A percentile compares a stretch with the other conserved stretches of the same genome.
Conservation (phyloP, 352 stramenopile genomes). For the Globisporangium irregulare region DNA sequence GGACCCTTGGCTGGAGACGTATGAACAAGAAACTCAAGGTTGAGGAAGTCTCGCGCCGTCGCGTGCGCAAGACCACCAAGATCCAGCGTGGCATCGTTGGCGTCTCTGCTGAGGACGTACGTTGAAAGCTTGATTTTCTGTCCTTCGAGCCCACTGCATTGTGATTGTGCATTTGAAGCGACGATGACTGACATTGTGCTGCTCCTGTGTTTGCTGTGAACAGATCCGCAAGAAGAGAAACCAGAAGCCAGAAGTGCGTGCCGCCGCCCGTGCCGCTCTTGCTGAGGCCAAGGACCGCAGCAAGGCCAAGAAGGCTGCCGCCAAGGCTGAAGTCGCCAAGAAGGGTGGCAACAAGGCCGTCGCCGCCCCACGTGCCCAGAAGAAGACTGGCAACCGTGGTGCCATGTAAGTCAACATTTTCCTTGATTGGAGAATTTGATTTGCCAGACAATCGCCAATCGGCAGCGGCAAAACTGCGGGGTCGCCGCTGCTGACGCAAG, state of each 20-base stretch:
- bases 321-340: slow-evolving; percentile 63
- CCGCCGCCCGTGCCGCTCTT: slow-evolving; percentile 88
- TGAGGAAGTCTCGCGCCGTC: slow-evolving; percentile 78
- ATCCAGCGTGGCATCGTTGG: slow-evolving; percentile 97
- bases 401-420: slow-evolving; percentile 61
- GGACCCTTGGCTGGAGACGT: slow-evolving; percentile 96
- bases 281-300: slow-evolving; percentile 85
- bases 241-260: slow-evolving; percentile 93
- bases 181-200: slow-evolving; percentile 2
- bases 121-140: slow-evolving; percentile 9
- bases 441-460: slow-evolving; percentile 8
- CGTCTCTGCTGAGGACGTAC: slow-evolving; percentile 93
- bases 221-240: slow-evolving; percentile 97
- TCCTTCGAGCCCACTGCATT: too few species aligned
- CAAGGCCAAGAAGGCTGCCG: slow-evolving; percentile 79
- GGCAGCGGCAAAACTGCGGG: slow-evolving; percentile 5
- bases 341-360: slow-evolving; percentile 57
- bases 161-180: neutral
- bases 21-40: slow-evolving; percentile 99
- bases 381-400: slow-evolving; percentile 90
- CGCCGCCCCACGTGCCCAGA: slow-evolving; percentile 70
- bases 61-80: slow-evolving; percentile 94
- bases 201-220: neutral
- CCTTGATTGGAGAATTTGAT: slow-evolving; percentile 11
- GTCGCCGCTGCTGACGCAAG: slow-evolving; percentile 4